Evolutionary conservation across 306 rosid genomes (phyloP).

Genomic region (Prinsepia uniflora): DNA sequence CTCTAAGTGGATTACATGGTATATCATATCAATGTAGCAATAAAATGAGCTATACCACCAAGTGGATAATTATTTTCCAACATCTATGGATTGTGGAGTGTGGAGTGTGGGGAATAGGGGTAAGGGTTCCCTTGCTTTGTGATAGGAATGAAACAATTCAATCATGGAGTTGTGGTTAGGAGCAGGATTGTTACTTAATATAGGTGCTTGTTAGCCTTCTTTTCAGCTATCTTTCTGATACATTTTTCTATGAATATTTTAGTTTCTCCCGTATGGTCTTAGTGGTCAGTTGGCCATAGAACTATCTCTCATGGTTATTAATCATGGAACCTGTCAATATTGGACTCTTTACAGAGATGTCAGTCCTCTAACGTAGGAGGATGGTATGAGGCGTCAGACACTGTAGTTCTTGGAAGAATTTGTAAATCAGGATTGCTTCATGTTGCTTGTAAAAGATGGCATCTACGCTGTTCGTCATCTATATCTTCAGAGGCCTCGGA

Average conservation of each 20-base stretch:
- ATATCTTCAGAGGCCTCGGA: slow-evolving; percentile 40
- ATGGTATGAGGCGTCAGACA: slow-evolving; percentile 45
- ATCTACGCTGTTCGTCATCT: slow-evolving; percentile 49
- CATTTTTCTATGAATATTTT: neutral
- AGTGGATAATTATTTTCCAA: neutral
- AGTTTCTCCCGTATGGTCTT: neutral
- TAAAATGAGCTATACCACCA: neutral
- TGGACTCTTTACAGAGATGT: slow-evolving; percentile 53
- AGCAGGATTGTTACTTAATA: neutral
- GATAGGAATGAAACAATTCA: neutral
- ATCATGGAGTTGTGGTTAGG: neutral
- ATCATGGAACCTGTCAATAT: slow-evolving; percentile 21
- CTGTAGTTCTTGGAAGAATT: slow-evolving; percentile 41
- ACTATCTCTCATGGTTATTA: slow-evolving; percentile 5
- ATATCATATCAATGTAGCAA: neutral
- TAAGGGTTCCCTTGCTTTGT: neutral
- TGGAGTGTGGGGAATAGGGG: neutral
- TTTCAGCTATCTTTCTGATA: neutral
- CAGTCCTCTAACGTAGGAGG: slow-evolving; percentile 46
- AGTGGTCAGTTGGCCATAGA: slow-evolving; percentile 4
- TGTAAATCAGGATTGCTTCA: slow-evolving; percentile 47
- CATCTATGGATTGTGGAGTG: neutral
- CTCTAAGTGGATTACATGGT: neutral
- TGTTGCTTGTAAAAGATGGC: slow-evolving; percentile 47
- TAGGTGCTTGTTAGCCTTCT: neutral